Percentiles rank a stretch among this genome's conserved stretches.
phyloP scores from a whole-genome alignment of 2,329 filamentous ascomycete species.

The Fusarium nygamai region DNA sequence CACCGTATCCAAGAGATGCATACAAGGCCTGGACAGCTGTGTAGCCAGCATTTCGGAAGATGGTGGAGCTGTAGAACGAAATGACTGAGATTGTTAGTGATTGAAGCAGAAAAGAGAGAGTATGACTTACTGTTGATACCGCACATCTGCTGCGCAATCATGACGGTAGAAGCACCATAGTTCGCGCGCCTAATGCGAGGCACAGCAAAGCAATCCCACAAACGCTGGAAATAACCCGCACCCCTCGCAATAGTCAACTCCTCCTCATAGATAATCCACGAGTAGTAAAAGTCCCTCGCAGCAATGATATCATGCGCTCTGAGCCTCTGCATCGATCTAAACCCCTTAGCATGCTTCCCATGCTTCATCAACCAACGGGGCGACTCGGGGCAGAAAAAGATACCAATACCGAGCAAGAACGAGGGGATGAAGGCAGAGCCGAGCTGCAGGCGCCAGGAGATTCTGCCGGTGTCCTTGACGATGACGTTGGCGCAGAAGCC shows the following conservation, averaged over 20 bases:
- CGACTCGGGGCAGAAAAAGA: conserved; percentile 72
- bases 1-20: conserved; percentile 26
- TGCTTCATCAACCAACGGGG: conserved; percentile 74
- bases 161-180: conserved; percentile 79
- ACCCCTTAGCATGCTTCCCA: conserved; percentile 65
- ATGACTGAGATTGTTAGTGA: conserved; percentile 35
- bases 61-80: conserved; percentile 26
- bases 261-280: conserved; percentile 51
- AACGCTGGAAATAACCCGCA: conserved; percentile 45
- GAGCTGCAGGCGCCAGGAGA: conserved; percentile 71
- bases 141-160: conserved; percentile 73
- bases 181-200: conserved; percentile 76
- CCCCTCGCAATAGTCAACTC: conserved; percentile 45
- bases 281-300: conserved; percentile 65
- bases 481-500: conserved; percentile 65
- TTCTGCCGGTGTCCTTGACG: conserved; percentile 60
- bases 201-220: conserved; percentile 70
- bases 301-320: conserved; percentile 64
- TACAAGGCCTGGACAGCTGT: not conserved
- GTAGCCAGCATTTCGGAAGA: conserved; percentile 13
- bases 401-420: conserved; percentile 62
- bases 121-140: conserved; percentile 40
- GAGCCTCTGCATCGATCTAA: conserved; percentile 58
- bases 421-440: conserved; percentile 66
- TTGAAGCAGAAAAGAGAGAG: rapidly evolving